A percentile compares a stretch with the other conserved stretches of the same genome.
Evolutionary conservation across 2,329 filamentous ascomycete species (phyloP).

Genomic region (Sporothrix mexicana): DNA sequence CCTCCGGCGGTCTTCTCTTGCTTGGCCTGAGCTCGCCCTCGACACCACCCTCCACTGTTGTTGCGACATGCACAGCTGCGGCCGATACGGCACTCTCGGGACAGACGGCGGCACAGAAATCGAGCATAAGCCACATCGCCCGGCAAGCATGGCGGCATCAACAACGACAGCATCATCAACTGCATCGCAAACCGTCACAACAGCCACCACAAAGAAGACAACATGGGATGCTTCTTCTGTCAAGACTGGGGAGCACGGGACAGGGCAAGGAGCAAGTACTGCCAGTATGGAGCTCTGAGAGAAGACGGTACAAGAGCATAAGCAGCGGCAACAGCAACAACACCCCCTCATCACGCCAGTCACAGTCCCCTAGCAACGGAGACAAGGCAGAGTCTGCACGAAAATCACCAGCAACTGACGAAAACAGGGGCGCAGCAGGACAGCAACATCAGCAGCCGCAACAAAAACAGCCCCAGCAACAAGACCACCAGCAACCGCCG

Average conservation of each 20-base stretch:
- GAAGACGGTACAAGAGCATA: slow-evolving; percentile 42
- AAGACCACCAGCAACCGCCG: slow-evolving; percentile 27
- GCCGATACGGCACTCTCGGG: slow-evolving; percentile 45
- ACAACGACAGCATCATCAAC: slow-evolving; percentile 41
- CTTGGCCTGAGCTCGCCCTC: slow-evolving; percentile 52
- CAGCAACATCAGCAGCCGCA: slow-evolving; percentile 6
- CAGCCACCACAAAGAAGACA: neutral
- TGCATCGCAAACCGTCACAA: slow-evolving; percentile 29
- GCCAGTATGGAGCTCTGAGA: slow-evolving; percentile 40
- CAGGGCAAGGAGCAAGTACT: neutral
- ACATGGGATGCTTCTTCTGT: neutral
- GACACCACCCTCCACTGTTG: slow-evolving; percentile 48
- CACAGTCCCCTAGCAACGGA: neutral
- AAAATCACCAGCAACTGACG: neutral
- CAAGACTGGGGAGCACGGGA: neutral
- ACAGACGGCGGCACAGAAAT: slow-evolving; percentile 40
- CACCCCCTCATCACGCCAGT: neutral
- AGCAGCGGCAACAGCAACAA: slow-evolving; percentile 38
- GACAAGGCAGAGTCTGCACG: neutral
- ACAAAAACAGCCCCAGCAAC: neutral
- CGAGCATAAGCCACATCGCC: slow-evolving; percentile 47
- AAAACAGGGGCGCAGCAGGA: neutral
- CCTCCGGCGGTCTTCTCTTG: slow-evolving; percentile 61
- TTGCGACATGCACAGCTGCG: slow-evolving; percentile 49
- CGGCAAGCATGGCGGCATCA: slow-evolving; percentile 43